These are phyloP conservation scores for Ilex aquifolium DNA, from an alignment of 257 asterid species.

Conservation along the genomic window DNA sequence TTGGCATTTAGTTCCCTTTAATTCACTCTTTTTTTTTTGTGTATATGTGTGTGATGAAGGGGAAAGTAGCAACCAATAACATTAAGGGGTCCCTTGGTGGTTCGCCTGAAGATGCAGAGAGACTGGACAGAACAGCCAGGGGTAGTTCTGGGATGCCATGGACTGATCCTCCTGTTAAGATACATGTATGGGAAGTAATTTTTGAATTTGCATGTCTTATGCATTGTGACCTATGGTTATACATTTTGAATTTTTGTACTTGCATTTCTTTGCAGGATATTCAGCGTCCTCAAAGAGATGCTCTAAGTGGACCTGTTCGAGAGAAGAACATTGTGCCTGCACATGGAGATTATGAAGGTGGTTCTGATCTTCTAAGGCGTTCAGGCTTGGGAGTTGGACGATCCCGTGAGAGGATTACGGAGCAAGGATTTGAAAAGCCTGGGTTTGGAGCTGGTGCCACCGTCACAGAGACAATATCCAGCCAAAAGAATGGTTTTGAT, in stretches of 20 bases:
- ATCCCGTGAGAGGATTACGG: slow-evolving; percentile 37
- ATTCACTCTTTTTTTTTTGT: not conserved
- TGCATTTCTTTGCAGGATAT: slow-evolving; percentile 37
- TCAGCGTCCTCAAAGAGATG: slow-evolving; percentile 44
- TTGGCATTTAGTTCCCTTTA: not conserved
- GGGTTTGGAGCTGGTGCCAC: slow-evolving; percentile 47
- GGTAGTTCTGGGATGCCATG: slow-evolving; percentile 51
- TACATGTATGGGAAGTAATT: slow-evolving; percentile 8
- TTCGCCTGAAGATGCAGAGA: slow-evolving; percentile 44
- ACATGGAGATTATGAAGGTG: slow-evolving; percentile 47
- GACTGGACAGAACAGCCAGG: slow-evolving; percentile 45
- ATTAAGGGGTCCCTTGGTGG: slow-evolving; percentile 28
- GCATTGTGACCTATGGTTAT: slow-evolving; percentile 1
- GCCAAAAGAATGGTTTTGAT: slow-evolving; percentile 56
- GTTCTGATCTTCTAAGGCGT: slow-evolving; percentile 37
- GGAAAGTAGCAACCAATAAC: slow-evolving; percentile 40
- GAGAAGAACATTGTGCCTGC: slow-evolving; percentile 30
- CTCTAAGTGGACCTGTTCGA: slow-evolving; percentile 36
- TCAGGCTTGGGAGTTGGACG: slow-evolving; percentile 37
- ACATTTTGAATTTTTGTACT: not conserved
- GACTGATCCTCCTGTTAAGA: slow-evolving; percentile 56
- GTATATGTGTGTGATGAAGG: slow-evolving; percentile 33
- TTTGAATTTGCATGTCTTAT: slow-evolving; percentile 11
- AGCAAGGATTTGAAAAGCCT: slow-evolving; percentile 47
- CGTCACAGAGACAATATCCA: slow-evolving; percentile 27